Evolutionary conservation across 2,329 filamentous ascomycete genomes (phyloP).

Genomic region (Elsinoe necatrix): DNA sequence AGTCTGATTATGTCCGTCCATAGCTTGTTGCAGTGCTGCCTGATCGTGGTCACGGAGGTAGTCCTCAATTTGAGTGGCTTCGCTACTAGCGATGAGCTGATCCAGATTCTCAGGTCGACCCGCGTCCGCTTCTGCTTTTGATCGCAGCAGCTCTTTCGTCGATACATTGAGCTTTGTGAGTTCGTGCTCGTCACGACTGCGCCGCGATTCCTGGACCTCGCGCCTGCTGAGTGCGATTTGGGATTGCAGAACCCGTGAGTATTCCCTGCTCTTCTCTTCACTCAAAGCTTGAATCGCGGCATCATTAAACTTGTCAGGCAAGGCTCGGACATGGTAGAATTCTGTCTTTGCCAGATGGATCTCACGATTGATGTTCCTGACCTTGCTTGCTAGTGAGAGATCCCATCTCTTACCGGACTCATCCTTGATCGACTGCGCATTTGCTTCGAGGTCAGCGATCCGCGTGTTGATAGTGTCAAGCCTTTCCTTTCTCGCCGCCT

Average conservation of each 20-base stretch:
- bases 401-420: constrained; percentile 12
- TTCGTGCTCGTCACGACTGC: not conserved
- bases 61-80: not conserved
- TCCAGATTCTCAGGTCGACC: not conserved
- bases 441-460: not conserved
- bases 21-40: not conserved
- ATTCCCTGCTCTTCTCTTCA: constrained; percentile 10
- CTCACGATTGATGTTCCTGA: constrained; percentile 9
- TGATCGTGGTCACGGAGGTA: not conserved
- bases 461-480: constrained; percentile 10
- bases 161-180: not conserved
- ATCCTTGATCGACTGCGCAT: constrained; percentile 2
- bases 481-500: constrained; percentile 18
- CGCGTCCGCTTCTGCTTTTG: not conserved
- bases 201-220: not conserved
- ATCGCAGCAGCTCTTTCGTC: not conserved
- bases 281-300: not conserved
- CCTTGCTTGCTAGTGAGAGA: constrained; percentile 5
- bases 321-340: not conserved
- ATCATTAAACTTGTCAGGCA: not conserved
- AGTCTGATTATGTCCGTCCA: not conserved
- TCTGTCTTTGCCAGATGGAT: constrained; percentile 4
- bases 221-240: not conserved
- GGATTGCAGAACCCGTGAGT: not conserved
- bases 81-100: not conserved